A percentile compares a stretch with the other conserved stretches of the same genome.
These are phyloP conservation scores for Cladosporium colombiae DNA, from an alignment of 2,329 filamentous ascomycete genomes.

Conservation along the genomic window DNA sequence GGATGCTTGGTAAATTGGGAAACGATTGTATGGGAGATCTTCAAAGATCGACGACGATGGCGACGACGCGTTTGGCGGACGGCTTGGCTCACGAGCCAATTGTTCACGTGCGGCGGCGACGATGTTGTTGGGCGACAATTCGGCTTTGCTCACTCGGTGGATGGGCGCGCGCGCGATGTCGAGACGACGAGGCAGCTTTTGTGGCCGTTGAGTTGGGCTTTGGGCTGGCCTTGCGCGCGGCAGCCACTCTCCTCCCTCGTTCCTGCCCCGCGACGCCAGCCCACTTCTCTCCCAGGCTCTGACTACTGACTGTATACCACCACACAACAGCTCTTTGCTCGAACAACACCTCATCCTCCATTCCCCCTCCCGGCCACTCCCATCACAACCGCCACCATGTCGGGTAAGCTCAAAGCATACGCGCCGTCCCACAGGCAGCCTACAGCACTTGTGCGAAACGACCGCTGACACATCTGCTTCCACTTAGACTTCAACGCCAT, in stretches of 20 bases:
- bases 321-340: not conserved
- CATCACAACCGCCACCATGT: slow-evolving; percentile 24
- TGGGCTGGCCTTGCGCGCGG: not conserved
- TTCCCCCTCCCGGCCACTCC: not conserved
- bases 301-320: slow-evolving; percentile 1
- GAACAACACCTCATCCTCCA: not conserved
- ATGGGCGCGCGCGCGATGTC: slow-evolving; percentile 10
- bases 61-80: not conserved
- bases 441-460: not conserved
- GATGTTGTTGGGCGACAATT: not conserved
- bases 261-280: slow-evolving; percentile 5
- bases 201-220: slow-evolving; percentile 7
- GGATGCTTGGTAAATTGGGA: slow-evolving; percentile 1
- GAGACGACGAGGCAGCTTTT: not conserved
- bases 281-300: slow-evolving; percentile 2
- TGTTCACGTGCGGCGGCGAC: not conserved
- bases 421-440: not conserved
- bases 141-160: not conserved
- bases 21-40: not conserved
- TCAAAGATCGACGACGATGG: not conserved
- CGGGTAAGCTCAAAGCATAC: slow-evolving; percentile 24
- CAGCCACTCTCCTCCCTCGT: not conserved
- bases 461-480: slow-evolving; percentile 6
- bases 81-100: slow-evolving; percentile 6
- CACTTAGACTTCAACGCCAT: slow-evolving; percentile 36